Percentiles rank a stretch among this genome's conserved stretches.
Conservation (phyloP, 192 early-diverging fungal genomes). For the Geranomyces variabilis region DNA sequence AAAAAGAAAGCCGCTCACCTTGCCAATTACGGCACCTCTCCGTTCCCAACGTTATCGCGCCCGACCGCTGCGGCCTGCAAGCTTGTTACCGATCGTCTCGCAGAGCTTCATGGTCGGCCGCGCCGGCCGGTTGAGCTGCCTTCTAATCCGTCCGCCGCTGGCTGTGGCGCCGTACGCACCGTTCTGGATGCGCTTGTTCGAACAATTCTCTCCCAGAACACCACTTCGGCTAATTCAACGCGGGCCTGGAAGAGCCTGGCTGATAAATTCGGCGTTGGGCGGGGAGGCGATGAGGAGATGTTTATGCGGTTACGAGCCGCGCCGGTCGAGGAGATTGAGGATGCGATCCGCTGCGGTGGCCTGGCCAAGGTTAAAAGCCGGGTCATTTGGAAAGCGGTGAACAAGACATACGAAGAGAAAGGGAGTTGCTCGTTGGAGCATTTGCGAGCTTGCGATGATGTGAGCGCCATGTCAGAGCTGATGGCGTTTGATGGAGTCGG, state of each 20-base stretch:
- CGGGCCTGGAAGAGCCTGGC: neutral
- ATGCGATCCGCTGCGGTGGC: constrained; percentile 14
- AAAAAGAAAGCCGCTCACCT: neutral
- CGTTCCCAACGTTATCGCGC: neutral
- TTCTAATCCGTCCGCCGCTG: constrained; percentile 6
- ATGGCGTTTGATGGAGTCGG: constrained; percentile 14
- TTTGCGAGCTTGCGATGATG: neutral
- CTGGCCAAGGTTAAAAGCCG: neutral
- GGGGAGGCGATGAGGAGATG: neutral
- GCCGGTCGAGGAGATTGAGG: neutral
- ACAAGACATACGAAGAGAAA: neutral
- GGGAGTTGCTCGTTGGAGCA: constrained; percentile 10
- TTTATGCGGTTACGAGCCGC: neutral
- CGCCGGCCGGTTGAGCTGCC: constrained; percentile 1
- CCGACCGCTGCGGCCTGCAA: neutral
- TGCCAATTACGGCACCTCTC: neutral
- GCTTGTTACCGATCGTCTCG: neutral
- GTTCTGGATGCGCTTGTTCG: constrained; percentile 12
- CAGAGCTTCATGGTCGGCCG: neutral
- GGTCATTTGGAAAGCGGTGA: neutral
- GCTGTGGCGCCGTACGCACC: constrained; percentile 3
- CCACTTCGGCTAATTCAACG: constrained; percentile 1
- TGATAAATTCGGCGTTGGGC: neutral
- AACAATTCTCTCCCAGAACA: constrained; percentile 18
- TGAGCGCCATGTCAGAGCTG: constrained; percentile 10